phyloP scores from a whole-genome alignment of 305 asterid species.

The Nicotiana rustica region DNA sequence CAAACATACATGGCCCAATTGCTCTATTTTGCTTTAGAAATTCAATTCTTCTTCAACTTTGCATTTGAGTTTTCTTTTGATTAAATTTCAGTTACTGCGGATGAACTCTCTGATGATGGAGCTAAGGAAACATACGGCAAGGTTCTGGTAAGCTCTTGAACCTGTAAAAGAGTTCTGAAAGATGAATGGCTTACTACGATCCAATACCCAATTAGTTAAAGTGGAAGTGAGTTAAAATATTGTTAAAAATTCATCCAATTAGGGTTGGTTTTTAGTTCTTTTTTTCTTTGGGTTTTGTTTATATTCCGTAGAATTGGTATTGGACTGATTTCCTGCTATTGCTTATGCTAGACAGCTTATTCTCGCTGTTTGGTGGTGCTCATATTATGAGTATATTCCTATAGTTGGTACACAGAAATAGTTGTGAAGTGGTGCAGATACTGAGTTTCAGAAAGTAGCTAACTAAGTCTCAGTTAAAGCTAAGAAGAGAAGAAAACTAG shows the following conservation, averaged over 20 bases:
- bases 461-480: not conserved
- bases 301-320: too few species aligned
- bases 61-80: slow-evolving; percentile 15
- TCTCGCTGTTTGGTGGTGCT: not conserved
- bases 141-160: slow-evolving; percentile 56
- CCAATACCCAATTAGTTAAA: too few species aligned
- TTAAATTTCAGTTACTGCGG: slow-evolving; percentile 70
- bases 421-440: not conserved
- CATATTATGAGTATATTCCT: not conserved
- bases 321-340: too few species aligned
- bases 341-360: too few species aligned
- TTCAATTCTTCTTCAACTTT: not conserved
- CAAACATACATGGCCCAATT: too few species aligned
- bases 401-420: too few species aligned
- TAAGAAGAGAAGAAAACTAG: too few species aligned
- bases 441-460: not conserved
- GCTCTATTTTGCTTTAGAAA: not conserved
- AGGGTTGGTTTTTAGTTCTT: too few species aligned
- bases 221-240: too few species aligned
- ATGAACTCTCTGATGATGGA: slow-evolving; percentile 71
- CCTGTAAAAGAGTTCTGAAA: not conserved
- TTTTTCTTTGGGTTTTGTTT: too few species aligned
- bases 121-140: slow-evolving; percentile 81
- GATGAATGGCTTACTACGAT: not conserved
- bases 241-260: too few species aligned